A percentile compares a stretch with the other conserved stretches of the same genome.
Conservation (phyloP, 176 grass and related monocot genomes). For the Oryza meridionalis region DNA sequence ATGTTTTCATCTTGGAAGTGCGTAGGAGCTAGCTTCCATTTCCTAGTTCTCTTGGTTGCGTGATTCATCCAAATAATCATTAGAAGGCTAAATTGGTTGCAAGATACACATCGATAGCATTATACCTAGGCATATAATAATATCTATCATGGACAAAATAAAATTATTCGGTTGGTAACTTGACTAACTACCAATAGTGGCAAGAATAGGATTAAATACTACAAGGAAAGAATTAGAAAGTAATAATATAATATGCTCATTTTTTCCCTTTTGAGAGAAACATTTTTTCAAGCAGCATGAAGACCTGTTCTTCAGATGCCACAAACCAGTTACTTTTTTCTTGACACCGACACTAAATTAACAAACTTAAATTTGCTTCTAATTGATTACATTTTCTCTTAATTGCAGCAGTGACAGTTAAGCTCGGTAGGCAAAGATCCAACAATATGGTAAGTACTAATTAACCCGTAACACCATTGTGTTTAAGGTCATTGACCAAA, state of each 20-base stretch:
- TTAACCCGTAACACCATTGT: background rate
- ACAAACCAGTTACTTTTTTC: background rate
- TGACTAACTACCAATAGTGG: background rate
- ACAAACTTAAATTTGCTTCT: background rate
- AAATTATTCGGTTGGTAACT: background rate
- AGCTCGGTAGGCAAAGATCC: constrained; percentile 24
- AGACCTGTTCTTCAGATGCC: background rate
- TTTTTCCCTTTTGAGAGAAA: background rate
- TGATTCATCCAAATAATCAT: constrained; percentile 26
- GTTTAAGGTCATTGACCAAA: background rate
- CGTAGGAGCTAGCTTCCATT: constrained; percentile 11
- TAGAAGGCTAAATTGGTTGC: constrained; percentile 34
- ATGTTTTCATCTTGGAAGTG: constrained; percentile 8
- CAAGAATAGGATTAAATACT: constrained; percentile 10
- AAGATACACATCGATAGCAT: constrained; percentile 26
- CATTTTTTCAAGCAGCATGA: constrained; percentile 17
- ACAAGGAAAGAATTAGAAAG: background rate
- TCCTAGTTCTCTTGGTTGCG: constrained; percentile 18
- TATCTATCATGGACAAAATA: background rate
- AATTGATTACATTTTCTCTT: background rate
- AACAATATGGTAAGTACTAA: background rate
- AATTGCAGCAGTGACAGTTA: constrained; percentile 16
- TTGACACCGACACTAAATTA: background rate
- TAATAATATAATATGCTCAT: background rate
- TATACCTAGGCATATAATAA: constrained; percentile 12